These are phyloP conservation scores for Trypanosomatidae sp. DNA, from an alignment of 208 protist genomes.

Conservation along the genomic window DNA sequence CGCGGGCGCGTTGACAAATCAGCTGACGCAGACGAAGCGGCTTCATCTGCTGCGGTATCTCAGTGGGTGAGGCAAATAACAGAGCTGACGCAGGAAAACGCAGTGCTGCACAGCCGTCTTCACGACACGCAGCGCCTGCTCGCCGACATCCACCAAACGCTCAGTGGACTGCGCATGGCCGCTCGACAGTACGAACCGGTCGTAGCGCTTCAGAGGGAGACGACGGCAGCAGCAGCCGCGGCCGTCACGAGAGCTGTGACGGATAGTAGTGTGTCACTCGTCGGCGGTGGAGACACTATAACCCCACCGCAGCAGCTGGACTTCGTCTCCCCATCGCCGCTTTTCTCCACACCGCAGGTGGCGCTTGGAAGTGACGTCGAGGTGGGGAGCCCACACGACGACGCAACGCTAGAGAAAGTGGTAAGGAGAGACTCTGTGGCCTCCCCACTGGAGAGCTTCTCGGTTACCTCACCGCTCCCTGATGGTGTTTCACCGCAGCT, in stretches of 20 bases:
- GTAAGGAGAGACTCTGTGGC: no score
- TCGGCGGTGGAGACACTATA: neutral
- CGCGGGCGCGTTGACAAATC: neutral
- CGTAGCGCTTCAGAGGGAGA: neutral
- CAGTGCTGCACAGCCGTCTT: neutral
- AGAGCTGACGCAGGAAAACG: neutral
- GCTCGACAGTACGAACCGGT: constrained; percentile 16
- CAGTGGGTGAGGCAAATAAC: neutral
- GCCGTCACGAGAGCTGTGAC: neutral
- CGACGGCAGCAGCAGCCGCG: neutral
- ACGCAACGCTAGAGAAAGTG: neutral
- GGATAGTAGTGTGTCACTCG: neutral
- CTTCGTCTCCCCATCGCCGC: neutral
- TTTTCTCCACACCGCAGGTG: neutral
- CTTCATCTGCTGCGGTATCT: neutral
- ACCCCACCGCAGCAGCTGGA: neutral
- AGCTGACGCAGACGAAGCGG: neutral
- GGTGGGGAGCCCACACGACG: neutral
- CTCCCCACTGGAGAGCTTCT: neutral
- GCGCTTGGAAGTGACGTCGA: neutral
- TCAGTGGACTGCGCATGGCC: constrained; percentile 6
- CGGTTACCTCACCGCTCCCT: neutral
- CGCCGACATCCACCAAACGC: constrained; percentile 9
- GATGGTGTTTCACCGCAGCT: neutral
- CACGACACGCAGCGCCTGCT: neutral